Evolutionary conservation across 108 stramenopile genomes (phyloP).

Genomic region (Cyclotella cryptica): DNA sequence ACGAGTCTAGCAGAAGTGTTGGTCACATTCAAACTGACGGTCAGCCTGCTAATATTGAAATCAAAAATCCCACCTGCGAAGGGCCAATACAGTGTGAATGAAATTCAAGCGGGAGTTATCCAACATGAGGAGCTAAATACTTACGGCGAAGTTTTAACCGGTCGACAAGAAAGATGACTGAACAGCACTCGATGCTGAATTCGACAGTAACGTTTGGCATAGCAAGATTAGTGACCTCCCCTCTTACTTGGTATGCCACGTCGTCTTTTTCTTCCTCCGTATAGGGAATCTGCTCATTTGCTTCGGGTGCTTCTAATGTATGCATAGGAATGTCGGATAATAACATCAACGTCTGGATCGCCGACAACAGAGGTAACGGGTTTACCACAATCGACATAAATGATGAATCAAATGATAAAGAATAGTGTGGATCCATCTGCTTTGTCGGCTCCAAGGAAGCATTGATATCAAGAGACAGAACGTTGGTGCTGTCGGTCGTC

Average conservation of each 20-base stretch:
- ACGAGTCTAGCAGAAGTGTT: conserved; percentile 11
- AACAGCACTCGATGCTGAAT: conserved; percentile 15
- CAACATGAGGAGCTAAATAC: no score
- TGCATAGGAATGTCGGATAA: conserved; percentile 36
- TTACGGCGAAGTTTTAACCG: neutral
- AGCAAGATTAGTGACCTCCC: neutral
- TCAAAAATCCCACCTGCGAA: conserved; percentile 17
- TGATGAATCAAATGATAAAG: conserved; percentile 7
- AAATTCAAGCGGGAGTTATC: no score
- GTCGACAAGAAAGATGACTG: conserved; percentile 34
- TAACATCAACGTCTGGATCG: conserved; percentile 17
- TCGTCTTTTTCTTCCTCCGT: neutral
- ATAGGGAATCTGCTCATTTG: neutral
- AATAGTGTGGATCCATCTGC: conserved; percentile 18
- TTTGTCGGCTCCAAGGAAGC: conserved; percentile 26
- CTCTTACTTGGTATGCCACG: no score
- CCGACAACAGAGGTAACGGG: conserved; percentile 36
- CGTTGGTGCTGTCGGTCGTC: neutral
- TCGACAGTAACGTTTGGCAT: conserved; percentile 16
- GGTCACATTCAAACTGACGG: conserved; percentile 4
- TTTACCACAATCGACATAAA: conserved; percentile 37
- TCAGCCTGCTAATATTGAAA: conserved; percentile 20
- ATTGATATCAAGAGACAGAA: conserved; percentile 20
- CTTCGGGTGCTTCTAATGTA: neutral
- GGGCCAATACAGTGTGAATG: no score